phyloP scores from a whole-genome alignment of 495 filamentous ascomycete species.

The Penicillium mononematosum region DNA sequence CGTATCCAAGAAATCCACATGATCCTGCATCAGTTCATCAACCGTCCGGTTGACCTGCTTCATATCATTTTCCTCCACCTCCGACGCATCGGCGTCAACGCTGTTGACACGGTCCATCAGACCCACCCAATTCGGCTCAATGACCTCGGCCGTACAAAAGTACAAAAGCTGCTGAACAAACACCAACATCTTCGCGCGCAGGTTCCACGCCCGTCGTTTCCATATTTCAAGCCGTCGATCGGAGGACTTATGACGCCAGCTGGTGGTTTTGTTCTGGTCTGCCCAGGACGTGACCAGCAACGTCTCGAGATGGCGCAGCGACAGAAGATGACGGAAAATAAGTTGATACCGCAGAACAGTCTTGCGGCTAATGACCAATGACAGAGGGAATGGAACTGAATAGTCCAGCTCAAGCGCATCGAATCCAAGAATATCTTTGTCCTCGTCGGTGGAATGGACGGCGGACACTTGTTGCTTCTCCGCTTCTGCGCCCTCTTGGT shows the following conservation, averaged over 20 bases:
- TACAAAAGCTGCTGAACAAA: slow-evolving; percentile 96
- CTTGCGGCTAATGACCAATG: slow-evolving; percentile 92
- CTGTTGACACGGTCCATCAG: slow-evolving; percentile 80
- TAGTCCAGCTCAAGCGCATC: slow-evolving; percentile 93
- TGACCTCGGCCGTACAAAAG: slow-evolving; percentile 94
- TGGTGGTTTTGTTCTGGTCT: slow-evolving; percentile 78
- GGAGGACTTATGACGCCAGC: slow-evolving; percentile 78
- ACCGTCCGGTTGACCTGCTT: slow-evolving; percentile 75
- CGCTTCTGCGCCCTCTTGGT: slow-evolving; percentile 71
- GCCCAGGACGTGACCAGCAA: slow-evolving; percentile 83
- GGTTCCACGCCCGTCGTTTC: slow-evolving; percentile 90
- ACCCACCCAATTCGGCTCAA: slow-evolving; percentile 94
- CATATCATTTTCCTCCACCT: slow-evolving; percentile 45
- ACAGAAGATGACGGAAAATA: slow-evolving; percentile 88
- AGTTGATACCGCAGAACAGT: slow-evolving; percentile 94
- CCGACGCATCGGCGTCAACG: slow-evolving; percentile 54
- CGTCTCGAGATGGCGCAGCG: slow-evolving; percentile 82
- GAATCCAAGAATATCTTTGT: slow-evolving; percentile 84
- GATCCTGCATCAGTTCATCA: slow-evolving; percentile 97
- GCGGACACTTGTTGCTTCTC: slow-evolving; percentile 55
- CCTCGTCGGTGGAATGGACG: slow-evolving; percentile 58
- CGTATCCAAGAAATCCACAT: slow-evolving; percentile 96
- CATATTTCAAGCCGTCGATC: slow-evolving; percentile 77
- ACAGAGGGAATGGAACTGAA: slow-evolving; percentile 91
- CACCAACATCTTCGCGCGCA: slow-evolving; percentile 90